phyloP scores from a whole-genome alignment of 2,329 filamentous ascomycete species.

The Alternaria sp. region DNA sequence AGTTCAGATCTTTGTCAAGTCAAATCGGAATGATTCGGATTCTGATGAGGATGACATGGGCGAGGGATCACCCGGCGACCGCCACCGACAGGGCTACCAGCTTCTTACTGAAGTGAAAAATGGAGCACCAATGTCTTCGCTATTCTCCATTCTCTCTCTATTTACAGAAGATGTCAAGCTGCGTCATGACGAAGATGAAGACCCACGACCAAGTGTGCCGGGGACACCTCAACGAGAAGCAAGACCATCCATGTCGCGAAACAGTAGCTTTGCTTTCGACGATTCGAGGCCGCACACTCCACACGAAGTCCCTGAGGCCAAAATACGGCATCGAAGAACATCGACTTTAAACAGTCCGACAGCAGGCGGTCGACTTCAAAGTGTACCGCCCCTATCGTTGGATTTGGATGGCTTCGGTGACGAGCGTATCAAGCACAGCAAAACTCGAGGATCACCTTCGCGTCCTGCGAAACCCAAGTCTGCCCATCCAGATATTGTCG shows the following conservation, averaged over 20 bases:
- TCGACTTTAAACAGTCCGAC: conserved; percentile 49
- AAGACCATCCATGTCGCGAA: conserved; percentile 35
- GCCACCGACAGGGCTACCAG: conserved; percentile 85
- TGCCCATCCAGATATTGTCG: conserved; percentile 95
- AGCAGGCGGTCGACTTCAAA: conserved; percentile 55
- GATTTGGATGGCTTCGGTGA: conserved; percentile 55
- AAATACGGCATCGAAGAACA: conserved; percentile 37
- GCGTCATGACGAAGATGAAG: conserved; percentile 72
- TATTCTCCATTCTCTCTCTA: conserved; percentile 95
- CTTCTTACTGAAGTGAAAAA: conserved; percentile 97
- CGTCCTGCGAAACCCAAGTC: conserved; percentile 67
- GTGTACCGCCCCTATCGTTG: conserved; percentile 79
- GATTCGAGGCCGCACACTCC: conserved; percentile 47
- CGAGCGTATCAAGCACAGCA: conserved; percentile 33
- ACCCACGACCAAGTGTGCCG: conserved; percentile 49
- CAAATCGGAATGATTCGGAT: conserved; percentile 63
- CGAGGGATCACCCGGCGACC: conserved; percentile 58
- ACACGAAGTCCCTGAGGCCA: conserved; percentile 27
- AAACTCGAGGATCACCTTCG: conserved; percentile 35
- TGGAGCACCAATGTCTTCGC: conserved; percentile 95
- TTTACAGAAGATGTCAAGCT: conserved; percentile 96
- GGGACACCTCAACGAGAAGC: conserved; percentile 33
- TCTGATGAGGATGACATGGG: conserved; percentile 59
- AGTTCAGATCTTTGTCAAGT: conserved; percentile 98
- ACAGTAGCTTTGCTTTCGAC: conserved; percentile 44